These are phyloP conservation scores for Blastobotrys arbuscula DNA, from an alignment of 1,139 yeast genomes.

Conservation along the genomic window DNA sequence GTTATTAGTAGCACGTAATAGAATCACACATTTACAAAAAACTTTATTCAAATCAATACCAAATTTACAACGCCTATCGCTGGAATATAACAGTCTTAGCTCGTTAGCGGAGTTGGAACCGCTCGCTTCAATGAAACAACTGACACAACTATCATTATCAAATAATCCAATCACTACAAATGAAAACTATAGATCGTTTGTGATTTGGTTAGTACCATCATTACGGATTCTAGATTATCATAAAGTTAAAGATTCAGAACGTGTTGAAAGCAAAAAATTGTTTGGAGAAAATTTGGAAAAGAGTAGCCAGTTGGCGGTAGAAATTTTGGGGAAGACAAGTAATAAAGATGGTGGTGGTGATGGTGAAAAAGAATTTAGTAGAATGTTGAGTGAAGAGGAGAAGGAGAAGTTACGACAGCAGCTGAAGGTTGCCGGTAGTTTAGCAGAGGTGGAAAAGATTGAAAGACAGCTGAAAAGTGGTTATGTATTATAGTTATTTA, in stretches of 20 bases:
- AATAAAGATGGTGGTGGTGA: conserved; percentile 20
- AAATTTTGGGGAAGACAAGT: conserved; percentile 25
- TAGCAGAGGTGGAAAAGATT: conserved; percentile 69
- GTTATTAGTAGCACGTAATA: conserved; percentile 55
- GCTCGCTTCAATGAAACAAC: conserved; percentile 23
- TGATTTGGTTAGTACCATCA: conserved; percentile 59
- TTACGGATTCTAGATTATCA: conserved; percentile 62
- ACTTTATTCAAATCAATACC: conserved; percentile 38
- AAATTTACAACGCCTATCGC: conserved; percentile 44
- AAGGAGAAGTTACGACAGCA: conserved; percentile 46
- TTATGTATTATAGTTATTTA: not conserved
- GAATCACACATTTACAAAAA: conserved; percentile 41
- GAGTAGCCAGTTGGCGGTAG: conserved; percentile 33
- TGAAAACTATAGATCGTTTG: conserved; percentile 52
- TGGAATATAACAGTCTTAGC: conserved; percentile 48
- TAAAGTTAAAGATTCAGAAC: conserved; percentile 53
- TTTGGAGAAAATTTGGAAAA: conserved; percentile 40
- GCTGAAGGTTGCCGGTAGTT: conserved; percentile 55
- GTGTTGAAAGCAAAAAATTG: conserved; percentile 39
- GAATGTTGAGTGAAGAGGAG: conserved; percentile 51
- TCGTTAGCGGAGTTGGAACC: conserved; percentile 40
- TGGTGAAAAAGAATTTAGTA: conserved; percentile 31
- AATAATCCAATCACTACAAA: conserved; percentile 56
- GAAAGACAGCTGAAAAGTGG: conserved; percentile 49
- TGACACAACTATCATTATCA: conserved; percentile 46